Conservation (phyloP, 148 eudicot genomes). For the Heliosperma pusillum region DNA sequence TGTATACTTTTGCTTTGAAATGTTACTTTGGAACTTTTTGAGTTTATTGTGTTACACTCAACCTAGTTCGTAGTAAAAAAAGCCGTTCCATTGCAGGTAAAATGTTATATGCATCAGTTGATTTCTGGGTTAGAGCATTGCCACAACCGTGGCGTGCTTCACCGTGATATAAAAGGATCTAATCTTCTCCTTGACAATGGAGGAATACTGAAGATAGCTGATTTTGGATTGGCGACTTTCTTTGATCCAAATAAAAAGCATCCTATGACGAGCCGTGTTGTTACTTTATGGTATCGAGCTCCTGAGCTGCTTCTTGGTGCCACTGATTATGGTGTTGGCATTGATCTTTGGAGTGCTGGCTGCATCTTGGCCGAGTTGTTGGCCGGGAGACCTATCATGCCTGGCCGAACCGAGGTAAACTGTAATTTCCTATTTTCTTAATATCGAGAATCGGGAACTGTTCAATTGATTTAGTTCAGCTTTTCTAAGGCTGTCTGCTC, state of each 20-base stretch:
- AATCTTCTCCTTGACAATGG: constrained; percentile 82
- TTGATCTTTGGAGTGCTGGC: constrained; percentile 95
- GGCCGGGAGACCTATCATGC: constrained; percentile 75
- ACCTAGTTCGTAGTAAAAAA: constrained; percentile 11
- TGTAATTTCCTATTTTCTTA: neutral
- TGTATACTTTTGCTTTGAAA: neutral
- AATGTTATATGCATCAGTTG: constrained; percentile 75
- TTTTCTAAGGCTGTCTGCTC: neutral
- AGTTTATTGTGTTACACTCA: neutral
- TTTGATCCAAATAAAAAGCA: constrained; percentile 79
- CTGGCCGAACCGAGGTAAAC: constrained; percentile 69
- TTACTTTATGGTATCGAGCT: constrained; percentile 91
- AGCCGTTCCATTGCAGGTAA: constrained; percentile 46
- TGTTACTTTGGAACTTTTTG: neutral
- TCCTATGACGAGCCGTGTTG: constrained; percentile 93
- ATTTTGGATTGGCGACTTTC: constrained; percentile 84
- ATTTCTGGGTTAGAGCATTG: constrained; percentile 93
- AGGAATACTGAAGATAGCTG: constrained; percentile 81
- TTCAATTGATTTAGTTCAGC: neutral
- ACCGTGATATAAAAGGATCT: constrained; percentile 92
- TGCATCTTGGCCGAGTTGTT: constrained; percentile 76
- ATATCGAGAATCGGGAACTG: neutral
- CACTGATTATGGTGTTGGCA: constrained; percentile 80
- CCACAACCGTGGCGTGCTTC: constrained; percentile 76
- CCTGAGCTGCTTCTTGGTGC: constrained; percentile 98